Percentiles rank a stretch among this genome's conserved stretches.
Conservation (phyloP, 2,329 filamentous ascomycete genomes). For the Trichoderma hamatum region DNA sequence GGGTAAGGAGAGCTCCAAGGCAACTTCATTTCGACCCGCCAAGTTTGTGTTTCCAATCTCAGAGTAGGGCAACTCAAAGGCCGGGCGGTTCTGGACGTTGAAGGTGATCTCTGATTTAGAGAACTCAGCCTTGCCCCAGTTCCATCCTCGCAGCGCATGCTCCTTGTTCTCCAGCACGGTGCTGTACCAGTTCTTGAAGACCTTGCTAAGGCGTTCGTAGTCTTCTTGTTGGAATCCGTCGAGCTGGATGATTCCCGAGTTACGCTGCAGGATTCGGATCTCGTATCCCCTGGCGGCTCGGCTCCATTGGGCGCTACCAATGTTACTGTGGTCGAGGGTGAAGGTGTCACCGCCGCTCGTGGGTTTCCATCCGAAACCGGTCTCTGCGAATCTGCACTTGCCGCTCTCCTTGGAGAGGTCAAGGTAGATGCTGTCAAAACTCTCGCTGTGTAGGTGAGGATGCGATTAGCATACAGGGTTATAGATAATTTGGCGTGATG, state of each 20-base stretch:
- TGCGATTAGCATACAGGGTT: neutral
- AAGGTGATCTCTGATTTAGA: constrained; percentile 93
- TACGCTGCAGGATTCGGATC: constrained; percentile 85
- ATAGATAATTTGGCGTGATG: neutral
- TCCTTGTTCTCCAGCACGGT: constrained; percentile 90
- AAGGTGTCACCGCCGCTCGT: constrained; percentile 86
- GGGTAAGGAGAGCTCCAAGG: constrained; percentile 86
- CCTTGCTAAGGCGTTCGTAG: constrained; percentile 84
- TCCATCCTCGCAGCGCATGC: constrained; percentile 95
- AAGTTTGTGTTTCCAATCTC: constrained; percentile 98
- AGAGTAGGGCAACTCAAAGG: constrained; percentile 95
- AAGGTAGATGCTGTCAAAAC: constrained; percentile 95
- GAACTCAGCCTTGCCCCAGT: constrained; percentile 99
- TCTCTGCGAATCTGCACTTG: constrained; percentile 93
- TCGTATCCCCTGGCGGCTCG: constrained; percentile 90
- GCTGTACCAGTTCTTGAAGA: constrained; percentile 99
- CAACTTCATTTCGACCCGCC: constrained; percentile 96
- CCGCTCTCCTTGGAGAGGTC: constrained; percentile 91
- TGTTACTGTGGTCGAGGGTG: constrained; percentile 85
- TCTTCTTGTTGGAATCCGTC: constrained; percentile 97
- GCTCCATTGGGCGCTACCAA: constrained; percentile 90
- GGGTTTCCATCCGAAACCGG: constrained; percentile 94
- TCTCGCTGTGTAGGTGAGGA: constrained; percentile 62
- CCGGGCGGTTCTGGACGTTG: constrained; percentile 94
- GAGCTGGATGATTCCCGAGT: constrained; percentile 84